A percentile compares a stretch with the other conserved stretches of the same genome.
These are phyloP conservation scores for Tetratostichococcus sp. DNA, from an alignment of 139 green algal species.

Conservation along the genomic window DNA sequence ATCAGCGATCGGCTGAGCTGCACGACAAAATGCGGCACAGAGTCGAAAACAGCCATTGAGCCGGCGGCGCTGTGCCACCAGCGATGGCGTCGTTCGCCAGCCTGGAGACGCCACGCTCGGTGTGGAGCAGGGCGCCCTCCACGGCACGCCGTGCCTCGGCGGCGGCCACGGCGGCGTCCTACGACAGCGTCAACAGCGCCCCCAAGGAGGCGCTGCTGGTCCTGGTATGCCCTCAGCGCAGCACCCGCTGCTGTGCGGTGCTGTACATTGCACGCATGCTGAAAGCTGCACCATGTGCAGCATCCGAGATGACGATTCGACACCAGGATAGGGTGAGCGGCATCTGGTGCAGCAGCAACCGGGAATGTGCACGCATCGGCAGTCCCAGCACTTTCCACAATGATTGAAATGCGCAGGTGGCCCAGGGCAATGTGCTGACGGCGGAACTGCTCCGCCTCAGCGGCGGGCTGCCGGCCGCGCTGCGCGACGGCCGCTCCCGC, in stretches of 20 bases:
- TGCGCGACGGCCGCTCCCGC: not conserved
- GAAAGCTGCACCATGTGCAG: no score
- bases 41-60: no score
- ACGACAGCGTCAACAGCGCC: constrained; percentile 9
- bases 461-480: not conserved
- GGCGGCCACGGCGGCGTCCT: not conserved
- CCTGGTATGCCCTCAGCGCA: no score
- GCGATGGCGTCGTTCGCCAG: not conserved
- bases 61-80: no score
- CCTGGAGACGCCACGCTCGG: not conserved
- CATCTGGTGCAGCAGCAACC: not conserved
- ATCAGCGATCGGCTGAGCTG: no score
- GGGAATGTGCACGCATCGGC: no score
- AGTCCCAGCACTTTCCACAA: no score
- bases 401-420: constrained; percentile 5
- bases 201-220: constrained; percentile 2
- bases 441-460: constrained; percentile 5
- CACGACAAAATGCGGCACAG: no score
- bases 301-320: no score
- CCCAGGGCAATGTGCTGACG: constrained; percentile 3
- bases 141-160: not conserved
- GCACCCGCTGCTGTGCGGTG: no score
- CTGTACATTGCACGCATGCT: no score
- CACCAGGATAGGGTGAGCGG: no score
- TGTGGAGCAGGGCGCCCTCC: not conserved